These are phyloP conservation scores for Paralagenidium karlingii DNA, from an alignment of 352 stramenopile genomes.

Conservation along the genomic window DNA sequence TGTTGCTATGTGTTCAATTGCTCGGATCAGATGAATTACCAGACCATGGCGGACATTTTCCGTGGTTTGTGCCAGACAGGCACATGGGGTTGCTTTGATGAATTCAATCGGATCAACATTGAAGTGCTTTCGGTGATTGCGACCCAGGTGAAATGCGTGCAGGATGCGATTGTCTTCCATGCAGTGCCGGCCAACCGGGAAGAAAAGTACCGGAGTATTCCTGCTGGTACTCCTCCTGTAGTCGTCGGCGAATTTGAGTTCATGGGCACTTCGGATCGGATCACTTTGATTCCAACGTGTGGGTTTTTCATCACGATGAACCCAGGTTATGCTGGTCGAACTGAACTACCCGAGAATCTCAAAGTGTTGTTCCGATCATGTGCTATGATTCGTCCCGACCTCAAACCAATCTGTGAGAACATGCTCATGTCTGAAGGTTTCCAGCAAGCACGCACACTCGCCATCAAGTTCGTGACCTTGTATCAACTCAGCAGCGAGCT, in stretches of 20 bases:
- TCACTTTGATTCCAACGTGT: conserved; percentile 77
- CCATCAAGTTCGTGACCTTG: conserved; percentile 89
- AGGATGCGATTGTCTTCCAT: conserved; percentile 75
- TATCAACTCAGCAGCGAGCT: conserved; percentile 78
- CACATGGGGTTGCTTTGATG: conserved; percentile 82
- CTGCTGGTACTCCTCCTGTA: conserved; percentile 87
- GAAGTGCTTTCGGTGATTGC: conserved; percentile 79
- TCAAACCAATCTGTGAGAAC: conserved; percentile 84
- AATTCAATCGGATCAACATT: conserved; percentile 85
- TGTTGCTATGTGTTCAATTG: conserved; percentile 88
- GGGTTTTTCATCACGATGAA: conserved; percentile 96
- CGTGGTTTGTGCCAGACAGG: conserved; percentile 71
- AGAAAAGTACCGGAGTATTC: conserved; percentile 88
- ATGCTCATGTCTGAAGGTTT: conserved; percentile 87
- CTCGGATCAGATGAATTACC: conserved; percentile 84
- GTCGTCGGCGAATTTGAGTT: conserved; percentile 82
- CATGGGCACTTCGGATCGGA: conserved; percentile 74
- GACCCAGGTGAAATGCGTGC: conserved; percentile 78
- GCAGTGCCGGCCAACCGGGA: conserved; percentile 91
- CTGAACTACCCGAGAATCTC: conserved; percentile 81
- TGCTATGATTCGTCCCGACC: conserved; percentile 91
- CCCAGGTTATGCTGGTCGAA: conserved; percentile 84
- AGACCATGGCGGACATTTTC: conserved; percentile 85
- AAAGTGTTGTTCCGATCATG: conserved; percentile 89
- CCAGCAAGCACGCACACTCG: conserved; percentile 73